Evolutionary conservation across 192 early-diverging fungal species (phyloP), one percentile per base, ranked within the genome.

Genomic region (Entomortierella chlamydospora): DNA sequence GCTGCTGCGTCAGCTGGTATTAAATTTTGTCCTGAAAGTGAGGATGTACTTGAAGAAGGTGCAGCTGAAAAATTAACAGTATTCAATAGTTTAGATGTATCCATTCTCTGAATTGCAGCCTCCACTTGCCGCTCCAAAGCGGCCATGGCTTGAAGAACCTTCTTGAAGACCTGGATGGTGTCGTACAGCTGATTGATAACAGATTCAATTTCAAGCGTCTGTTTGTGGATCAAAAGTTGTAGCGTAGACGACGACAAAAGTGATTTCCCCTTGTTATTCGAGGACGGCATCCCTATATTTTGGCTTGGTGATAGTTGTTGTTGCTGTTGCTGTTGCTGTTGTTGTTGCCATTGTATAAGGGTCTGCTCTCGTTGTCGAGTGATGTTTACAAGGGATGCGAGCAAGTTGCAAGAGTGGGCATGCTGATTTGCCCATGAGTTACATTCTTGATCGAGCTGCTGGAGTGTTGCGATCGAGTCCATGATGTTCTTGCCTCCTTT

Each of bases 371-470:
- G 65, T 28, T 79, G 76, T 10, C 68, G 67, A 13, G 57, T 70
- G 49, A 79, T 79, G 43, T 79, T 79, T 31, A 70, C 55, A 12
- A 79, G 57, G 17, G 76, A 79, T 0, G 63, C 76, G 11, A 79
- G 22, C 20, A 79, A 47, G 28, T 79, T 79, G 57, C 76, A 79
- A 5, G 76, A 79, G 41, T 79, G 76, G 2, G 76, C 57, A 47
- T 79, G 76, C 0, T 79, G 76, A 20, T 65, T 64, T 31, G 76
- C 60, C 76, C 76, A 79, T 11, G 57, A 31, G 31, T 54, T 66
- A 52, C 76, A 79, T 64, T 79, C 68, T 23, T 79, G 49, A 47
- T 79, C 76, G 17, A 79, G 63, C 29, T 79, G 76, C 17, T 66
- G 61, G 1, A 79, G 28, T 43, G 57, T 37, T 39, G 62, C 51